Percentiles rank a stretch among this genome's conserved stretches.
Evolutionary conservation across 352 stramenopile species (phyloP).

Genomic region (Phytopythium mirpurense): DNA sequence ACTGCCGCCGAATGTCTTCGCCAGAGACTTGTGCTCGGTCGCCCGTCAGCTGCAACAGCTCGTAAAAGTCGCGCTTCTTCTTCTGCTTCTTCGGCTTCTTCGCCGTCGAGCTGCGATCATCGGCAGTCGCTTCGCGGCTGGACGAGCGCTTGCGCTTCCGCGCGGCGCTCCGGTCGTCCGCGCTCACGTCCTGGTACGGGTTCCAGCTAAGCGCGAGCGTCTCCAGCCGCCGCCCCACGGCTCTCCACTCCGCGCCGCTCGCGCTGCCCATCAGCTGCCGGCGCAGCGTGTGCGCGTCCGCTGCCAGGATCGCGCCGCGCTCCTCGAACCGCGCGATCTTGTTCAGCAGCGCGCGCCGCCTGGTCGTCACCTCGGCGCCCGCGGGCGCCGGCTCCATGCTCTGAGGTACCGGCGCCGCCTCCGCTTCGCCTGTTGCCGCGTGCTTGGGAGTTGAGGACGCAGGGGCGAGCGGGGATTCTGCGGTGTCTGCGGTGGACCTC

Average conservation of each 20-base stretch:
- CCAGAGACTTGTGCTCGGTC: constrained; percentile 15
- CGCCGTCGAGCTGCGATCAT: constrained; percentile 3
- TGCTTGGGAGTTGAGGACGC: no score
- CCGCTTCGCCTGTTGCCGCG: no score
- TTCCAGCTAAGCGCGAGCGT: constrained; percentile 66
- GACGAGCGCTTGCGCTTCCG: constrained; percentile 6
- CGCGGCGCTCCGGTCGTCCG: constrained; percentile 10
- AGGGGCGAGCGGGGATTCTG: no score
- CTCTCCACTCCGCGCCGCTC: constrained; percentile 42
- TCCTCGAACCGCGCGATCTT: constrained; percentile 54
- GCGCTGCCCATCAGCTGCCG: constrained; percentile 57
- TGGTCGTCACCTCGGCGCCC: not conserved
- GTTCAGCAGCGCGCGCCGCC: constrained; percentile 28
- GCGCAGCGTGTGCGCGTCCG: constrained; percentile 61
- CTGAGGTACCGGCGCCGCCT: no score
- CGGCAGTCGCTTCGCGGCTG: constrained; percentile 7
- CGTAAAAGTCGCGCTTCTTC: constrained; percentile 62
- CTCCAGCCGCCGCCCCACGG: constrained; percentile 52
- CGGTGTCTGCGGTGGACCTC: no score
- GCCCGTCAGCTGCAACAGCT: constrained; percentile 37
- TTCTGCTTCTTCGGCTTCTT: constrained; percentile 6
- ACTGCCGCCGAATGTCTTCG: constrained; percentile 60
- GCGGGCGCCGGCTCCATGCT: not conserved
- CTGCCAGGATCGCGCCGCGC: constrained; percentile 46
- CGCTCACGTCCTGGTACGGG: constrained; percentile 57